phyloP scores from a whole-genome alignment of 345 rosid genomes.

The Boechera retrofracta region DNA sequence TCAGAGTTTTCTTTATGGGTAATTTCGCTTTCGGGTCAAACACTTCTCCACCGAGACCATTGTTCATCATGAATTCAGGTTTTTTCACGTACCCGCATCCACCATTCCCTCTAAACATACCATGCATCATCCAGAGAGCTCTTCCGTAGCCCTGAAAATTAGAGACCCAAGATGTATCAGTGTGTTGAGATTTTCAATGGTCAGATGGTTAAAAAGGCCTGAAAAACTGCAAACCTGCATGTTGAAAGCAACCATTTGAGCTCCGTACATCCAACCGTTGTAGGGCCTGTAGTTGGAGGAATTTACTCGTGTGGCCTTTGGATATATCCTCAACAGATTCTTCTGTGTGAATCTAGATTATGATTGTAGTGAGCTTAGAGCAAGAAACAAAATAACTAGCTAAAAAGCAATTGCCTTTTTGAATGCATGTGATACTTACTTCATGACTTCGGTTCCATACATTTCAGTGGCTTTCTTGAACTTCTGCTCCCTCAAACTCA shows the following conservation, averaged over 20 bases:
- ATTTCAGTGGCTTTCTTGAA: constrained; percentile 62
- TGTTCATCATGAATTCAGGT: constrained; percentile 60
- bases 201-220: not conserved
- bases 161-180: not conserved
- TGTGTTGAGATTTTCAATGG: not conserved
- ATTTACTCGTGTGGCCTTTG: constrained; percentile 64
- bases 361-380: constrained; percentile 1
- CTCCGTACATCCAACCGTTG: constrained; percentile 81
- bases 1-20: constrained; percentile 54
- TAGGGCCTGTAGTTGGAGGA: constrained; percentile 80
- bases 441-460: constrained; percentile 60
- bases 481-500: constrained; percentile 69
- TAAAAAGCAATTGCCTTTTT: not conserved
- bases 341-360: constrained; percentile 67
- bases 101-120: constrained; percentile 74
- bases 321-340: constrained; percentile 75
- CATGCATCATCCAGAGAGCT: constrained; percentile 84
- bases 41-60: constrained; percentile 40
- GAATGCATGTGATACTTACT: constrained; percentile 48
- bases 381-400: constrained; percentile 6
- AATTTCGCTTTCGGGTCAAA: constrained; percentile 57
- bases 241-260: constrained; percentile 90
- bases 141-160: constrained; percentile 64
- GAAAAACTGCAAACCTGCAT: constrained; percentile 66
- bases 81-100: constrained; percentile 79